Percentiles rank a stretch among this genome's conserved stretches.
These are phyloP conservation scores for Begonia fuchsioides DNA, from an alignment of 306 rosid species.

Conservation along the genomic window DNA sequence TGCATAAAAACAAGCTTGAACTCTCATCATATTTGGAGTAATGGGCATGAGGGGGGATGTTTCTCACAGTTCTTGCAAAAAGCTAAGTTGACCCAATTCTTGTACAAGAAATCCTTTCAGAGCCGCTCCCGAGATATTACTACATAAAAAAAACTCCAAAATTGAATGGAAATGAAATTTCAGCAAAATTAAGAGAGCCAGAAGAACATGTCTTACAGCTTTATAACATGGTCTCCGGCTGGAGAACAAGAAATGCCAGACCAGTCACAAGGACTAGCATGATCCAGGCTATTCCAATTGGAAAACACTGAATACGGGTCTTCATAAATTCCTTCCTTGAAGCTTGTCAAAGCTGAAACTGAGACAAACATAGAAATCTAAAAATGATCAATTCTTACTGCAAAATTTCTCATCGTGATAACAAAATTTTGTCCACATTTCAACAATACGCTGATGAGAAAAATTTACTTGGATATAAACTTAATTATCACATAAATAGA, in stretches of 20 bases:
- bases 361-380: conserved; percentile 1
- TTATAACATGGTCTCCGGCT: conserved; percentile 52
- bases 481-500: not conserved
- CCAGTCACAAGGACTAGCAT: conserved; percentile 68
- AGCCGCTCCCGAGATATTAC: conserved; percentile 68
- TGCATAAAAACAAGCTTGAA: conserved; percentile 13
- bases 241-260: conserved; percentile 53
- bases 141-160: conserved; percentile 18
- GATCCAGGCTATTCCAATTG: conserved; percentile 50
- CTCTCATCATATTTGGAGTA: conserved; percentile 7
- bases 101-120: conserved; percentile 65
- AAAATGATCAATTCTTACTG: not conserved
- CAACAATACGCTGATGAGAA: not conserved
- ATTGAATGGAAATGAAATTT: not conserved
- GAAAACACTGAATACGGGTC: conserved; percentile 54
- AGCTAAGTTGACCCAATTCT: conserved; percentile 62
- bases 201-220: conserved; percentile 44
- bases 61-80: conserved; percentile 70
- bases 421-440: not conserved
- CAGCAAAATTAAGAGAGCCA: not conserved
- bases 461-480: not conserved
- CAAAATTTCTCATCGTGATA: not conserved
- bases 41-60: conserved; percentile 1
- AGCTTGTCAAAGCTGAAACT: conserved; percentile 50
- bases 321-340: conserved; percentile 67